Evolutionary conservation across 768 basidiomycete genomes (phyloP), one percentile per base, ranked within the genome.

Genomic region (Peribolospora kevripleyi): DNA sequence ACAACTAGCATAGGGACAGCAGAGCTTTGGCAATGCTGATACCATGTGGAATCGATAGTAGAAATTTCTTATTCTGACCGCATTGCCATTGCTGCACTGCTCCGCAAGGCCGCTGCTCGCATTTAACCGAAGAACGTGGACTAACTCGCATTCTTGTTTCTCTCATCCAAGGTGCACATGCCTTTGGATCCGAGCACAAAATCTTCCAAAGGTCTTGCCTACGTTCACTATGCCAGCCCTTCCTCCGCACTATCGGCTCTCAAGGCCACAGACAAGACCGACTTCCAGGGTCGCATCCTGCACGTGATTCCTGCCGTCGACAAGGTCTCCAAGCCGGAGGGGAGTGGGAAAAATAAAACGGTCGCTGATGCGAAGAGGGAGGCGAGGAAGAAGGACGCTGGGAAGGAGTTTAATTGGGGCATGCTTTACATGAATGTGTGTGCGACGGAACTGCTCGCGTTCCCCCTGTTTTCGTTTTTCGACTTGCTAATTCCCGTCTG

Each of bases 371-470:
- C 78, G 54, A 75, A 75, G 51, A 65, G 66, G 25, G 73, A 73
- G 42, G 78, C 80, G 63, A 72, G 77, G 55, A 87, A 80, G 66
- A 71, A 75, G 8, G 69, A 65, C 42, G 79, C 82, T 11, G 80
- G 80, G 41, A 79, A 79, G 58, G 82, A 81, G 55, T 87, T 88
- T 64, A 86, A 85, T 66, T 91, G 86, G 87, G 78, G 80, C 53
- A 82, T 87, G 74, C 66, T 97, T 55, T 95, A 88, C 65, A 88
- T 95, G 85, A 97, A 95, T 73, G 91, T 93, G 71, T 68, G 85
- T 80, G 48, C 36, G 2, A n/a, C 25, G 7, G 11, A 10, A 25
- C 41, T 51, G 52, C 40, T 38, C 42, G 51, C 51, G 43, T 46
- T 25, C n/a, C 54, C 55, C 39, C 49, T 48, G n/a, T 59, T 56